Conservation (phyloP, 1,139 yeast genomes). For the Meyerozyma guilliermondii region DNA sequence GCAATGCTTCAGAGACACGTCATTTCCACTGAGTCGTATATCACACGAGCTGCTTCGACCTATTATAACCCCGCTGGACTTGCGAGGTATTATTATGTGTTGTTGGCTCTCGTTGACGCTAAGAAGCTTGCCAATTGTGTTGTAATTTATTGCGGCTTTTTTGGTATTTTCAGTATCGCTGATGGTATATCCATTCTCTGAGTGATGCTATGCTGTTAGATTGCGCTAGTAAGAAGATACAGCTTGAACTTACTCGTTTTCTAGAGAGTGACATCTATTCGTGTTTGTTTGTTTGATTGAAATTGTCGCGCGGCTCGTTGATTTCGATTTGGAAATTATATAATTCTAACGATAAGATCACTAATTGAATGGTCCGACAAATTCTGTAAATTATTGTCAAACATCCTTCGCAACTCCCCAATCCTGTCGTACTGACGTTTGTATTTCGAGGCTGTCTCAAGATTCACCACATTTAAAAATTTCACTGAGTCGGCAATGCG, state of each 20-base stretch:
- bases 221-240: not conserved
- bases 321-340: conserved; percentile 9
- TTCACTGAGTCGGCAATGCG: conserved; percentile 36
- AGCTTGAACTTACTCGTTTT: conserved; percentile 31
- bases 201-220: not conserved
- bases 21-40: conserved; percentile 48
- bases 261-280: conserved; percentile 30
- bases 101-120: conserved; percentile 24
- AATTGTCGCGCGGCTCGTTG: conserved; percentile 2
- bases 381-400: conserved; percentile 17
- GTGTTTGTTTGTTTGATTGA: conserved; percentile 1
- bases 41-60: conserved; percentile 68
- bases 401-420: conserved; percentile 18
- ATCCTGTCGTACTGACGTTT: conserved; percentile 13
- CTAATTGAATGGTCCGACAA: conserved; percentile 33
- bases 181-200: not conserved
- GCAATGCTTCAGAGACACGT: conserved; percentile 67
- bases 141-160: not conserved
- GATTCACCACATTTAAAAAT: conserved; percentile 27
- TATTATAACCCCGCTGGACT: conserved; percentile 30
- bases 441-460: conserved; percentile 14
- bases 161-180: not conserved
- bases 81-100: conserved; percentile 31
- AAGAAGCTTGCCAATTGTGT: conserved; percentile 22
- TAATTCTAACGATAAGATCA: conserved; percentile 26